These are phyloP conservation scores for Albatrellus sp. DNA, from an alignment of 1,284 basidiomycete genomes.

Conservation along the genomic window DNA sequence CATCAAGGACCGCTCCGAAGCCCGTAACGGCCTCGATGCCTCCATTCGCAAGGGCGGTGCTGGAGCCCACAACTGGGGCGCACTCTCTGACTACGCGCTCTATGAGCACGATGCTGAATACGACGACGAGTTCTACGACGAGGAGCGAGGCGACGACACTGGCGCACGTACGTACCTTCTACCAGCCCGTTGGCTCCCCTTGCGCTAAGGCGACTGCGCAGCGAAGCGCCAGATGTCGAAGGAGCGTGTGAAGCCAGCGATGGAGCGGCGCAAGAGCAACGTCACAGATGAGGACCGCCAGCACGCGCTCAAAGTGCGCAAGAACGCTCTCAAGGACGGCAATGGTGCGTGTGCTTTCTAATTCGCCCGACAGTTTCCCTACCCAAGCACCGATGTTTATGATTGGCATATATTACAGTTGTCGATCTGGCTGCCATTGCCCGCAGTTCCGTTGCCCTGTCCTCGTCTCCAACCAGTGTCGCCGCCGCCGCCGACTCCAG, in stretches of 20 bases:
- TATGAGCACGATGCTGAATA: slow-evolving; percentile 44
- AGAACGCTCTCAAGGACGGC: slow-evolving; percentile 48
- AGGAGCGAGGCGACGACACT: slow-evolving; percentile 12
- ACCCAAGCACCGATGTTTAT: neutral
- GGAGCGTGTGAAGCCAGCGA: slow-evolving; percentile 8
- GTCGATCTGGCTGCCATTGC: slow-evolving; percentile 71
- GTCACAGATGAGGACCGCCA: slow-evolving; percentile 57
- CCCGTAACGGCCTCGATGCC: slow-evolving; percentile 65
- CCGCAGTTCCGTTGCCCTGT: slow-evolving; percentile 66
- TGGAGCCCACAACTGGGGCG: slow-evolving; percentile 79
- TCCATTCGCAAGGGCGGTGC: slow-evolving; percentile 68
- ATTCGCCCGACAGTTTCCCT: neutral
- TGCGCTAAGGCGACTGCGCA: neutral
- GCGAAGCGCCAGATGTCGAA: slow-evolving; percentile 5
- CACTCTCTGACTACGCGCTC: slow-evolving; percentile 46
- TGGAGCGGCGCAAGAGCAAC: slow-evolving; percentile 21
- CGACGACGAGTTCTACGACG: slow-evolving; percentile 31
- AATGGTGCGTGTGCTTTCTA: slow-evolving; percentile 23
- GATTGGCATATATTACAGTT: slow-evolving; percentile 18
- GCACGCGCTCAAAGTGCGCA: slow-evolving; percentile 51
- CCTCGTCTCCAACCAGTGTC: slow-evolving; percentile 42
- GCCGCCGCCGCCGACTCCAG: slow-evolving; percentile 25
- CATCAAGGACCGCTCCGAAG: slow-evolving; percentile 66
- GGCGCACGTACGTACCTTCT: neutral
- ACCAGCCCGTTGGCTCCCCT: neutral